A percentile compares a stretch with the other conserved stretches of the same genome.
These are phyloP conservation scores for Debaryomyces subglobosus DNA, from an alignment of 1,139 yeast genomes.

Conservation along the genomic window DNA sequence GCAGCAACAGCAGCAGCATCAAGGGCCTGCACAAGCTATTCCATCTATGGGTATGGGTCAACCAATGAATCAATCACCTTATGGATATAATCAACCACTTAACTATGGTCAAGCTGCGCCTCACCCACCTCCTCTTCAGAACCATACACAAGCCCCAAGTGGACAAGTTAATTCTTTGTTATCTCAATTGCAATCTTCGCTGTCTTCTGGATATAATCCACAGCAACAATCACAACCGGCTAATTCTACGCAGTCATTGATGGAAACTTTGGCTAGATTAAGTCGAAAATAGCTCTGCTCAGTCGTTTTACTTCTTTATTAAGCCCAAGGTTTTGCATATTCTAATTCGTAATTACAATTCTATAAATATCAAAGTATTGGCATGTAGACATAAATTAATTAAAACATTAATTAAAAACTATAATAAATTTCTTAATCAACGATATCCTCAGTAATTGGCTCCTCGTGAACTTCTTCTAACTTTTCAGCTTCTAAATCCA, in stretches of 20 bases:
- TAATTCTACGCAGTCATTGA: slow-evolving; percentile 26
- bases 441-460: slow-evolving; percentile 26
- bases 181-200: slow-evolving; percentile 29
- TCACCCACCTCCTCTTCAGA: slow-evolving; percentile 14
- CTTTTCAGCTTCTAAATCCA: slow-evolving; percentile 14
- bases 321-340: neutral
- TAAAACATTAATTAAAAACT: neutral
- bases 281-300: slow-evolving; percentile 21
- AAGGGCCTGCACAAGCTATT: slow-evolving; percentile 9
- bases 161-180: slow-evolving; percentile 32
- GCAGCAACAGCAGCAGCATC: slow-evolving; percentile 18
- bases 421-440: slow-evolving; percentile 21
- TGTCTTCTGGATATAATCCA: slow-evolving; percentile 11
- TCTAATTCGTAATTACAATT: slow-evolving; percentile 6
- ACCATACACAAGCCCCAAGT: slow-evolving; percentile 17
- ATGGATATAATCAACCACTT: slow-evolving; percentile 9
- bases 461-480: slow-evolving; percentile 11
- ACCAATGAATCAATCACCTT: slow-evolving; percentile 3
- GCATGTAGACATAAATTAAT: neutral
- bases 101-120: slow-evolving; percentile 16
- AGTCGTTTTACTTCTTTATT: neutral
- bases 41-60: slow-evolving; percentile 1
- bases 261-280: slow-evolving; percentile 45
- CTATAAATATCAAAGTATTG: slow-evolving; percentile 1
- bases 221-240: slow-evolving; percentile 16